Conservation (phyloP, 495 filamentous ascomycete genomes). For the Ascodesmis nigricans region DNA sequence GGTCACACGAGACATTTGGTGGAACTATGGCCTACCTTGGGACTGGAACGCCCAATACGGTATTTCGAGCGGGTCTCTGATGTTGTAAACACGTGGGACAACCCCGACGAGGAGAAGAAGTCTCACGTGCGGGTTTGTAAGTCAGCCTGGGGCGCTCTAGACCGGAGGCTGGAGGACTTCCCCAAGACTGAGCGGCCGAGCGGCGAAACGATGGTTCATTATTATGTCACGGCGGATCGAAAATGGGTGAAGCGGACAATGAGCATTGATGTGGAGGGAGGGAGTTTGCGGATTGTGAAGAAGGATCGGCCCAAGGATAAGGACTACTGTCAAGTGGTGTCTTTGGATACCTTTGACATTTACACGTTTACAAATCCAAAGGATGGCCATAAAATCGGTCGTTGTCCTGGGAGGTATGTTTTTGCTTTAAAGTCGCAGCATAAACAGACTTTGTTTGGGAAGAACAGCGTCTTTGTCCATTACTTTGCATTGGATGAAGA, state of each 20-base stretch:
- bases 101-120: conserved; percentile 38
- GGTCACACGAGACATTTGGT: conserved; percentile 32
- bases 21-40: conserved; percentile 51
- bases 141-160: conserved; percentile 14
- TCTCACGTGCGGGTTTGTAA: conserved; percentile 27
- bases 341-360: conserved; percentile 84
- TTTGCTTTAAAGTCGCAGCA: conserved; percentile 87
- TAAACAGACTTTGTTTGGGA: conserved; percentile 64
- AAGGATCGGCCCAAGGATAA: conserved; percentile 36
- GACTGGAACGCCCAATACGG: conserved; percentile 66
- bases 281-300: conserved; percentile 53
- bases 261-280: conserved; percentile 45
- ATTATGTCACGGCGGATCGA: conserved; percentile 55
- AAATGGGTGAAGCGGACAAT: conserved; percentile 76
- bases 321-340: conserved; percentile 49
- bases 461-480: conserved; percentile 67
- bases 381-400: conserved; percentile 38
- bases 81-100: conserved; percentile 78
- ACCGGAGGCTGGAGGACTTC: conserved; percentile 31
- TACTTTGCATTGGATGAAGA: conserved; percentile 68
- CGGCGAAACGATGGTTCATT: conserved; percentile 46
- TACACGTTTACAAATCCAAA: conserved; percentile 50
- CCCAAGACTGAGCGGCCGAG: conserved; percentile 37
- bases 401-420: conserved; percentile 56
- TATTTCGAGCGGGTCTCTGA: conserved; percentile 74